Evolutionary conservation across 768 basidiomycete genomes (phyloP), one percentile per base, ranked within the genome.

Genomic region (Serendipita sp.): DNA sequence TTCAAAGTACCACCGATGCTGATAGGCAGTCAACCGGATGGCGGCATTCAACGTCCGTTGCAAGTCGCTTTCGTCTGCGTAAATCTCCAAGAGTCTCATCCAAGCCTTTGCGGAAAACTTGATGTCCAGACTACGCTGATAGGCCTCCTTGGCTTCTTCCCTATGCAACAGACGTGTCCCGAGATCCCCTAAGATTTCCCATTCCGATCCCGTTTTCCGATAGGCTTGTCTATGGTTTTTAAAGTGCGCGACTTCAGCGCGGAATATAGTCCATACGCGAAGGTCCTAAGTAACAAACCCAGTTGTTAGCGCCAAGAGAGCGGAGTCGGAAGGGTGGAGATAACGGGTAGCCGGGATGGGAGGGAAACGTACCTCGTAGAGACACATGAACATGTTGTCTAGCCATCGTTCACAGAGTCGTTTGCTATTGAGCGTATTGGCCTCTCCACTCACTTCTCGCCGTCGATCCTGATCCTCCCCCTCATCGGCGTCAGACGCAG

Each of bases 161-260:
- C 91, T 94, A 76, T 98, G 96, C 70, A 95, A 89, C 64, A 99
- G 73, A n/a, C 96, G 84, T 50, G 87, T 70, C 5, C 94, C 96
- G 23, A 99, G 76, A 71, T 98, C 96, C 6, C 95, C 96, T 27
- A 99, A 78, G 52, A 98, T 95, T 75, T 98, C 96, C 95, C 96
- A 99, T 74, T 99, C 96, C 18, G 91, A 74, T 0, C 90, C 92
- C 0, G 95, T 97, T 77, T 98, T 98, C 66, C 92, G 84, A 72
- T 99, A 99, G 0, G 94, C 93, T 64, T 98, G 88, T 67, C 96
- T 94, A 73, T 98, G 95, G 2, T 92, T 94, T 72, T 96, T 98
- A 82, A 96, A 99, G 72, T 99, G 96, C 0, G 94, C 93, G 10
- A 97, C 89, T 71, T 98, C 96, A 2, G 96, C 95, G 27, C 96